Percentiles rank a stretch among this genome's conserved stretches.
Evolutionary conservation across 257 asterid species (phyloP).

Genomic region (Ligustrum vulgare): DNA sequence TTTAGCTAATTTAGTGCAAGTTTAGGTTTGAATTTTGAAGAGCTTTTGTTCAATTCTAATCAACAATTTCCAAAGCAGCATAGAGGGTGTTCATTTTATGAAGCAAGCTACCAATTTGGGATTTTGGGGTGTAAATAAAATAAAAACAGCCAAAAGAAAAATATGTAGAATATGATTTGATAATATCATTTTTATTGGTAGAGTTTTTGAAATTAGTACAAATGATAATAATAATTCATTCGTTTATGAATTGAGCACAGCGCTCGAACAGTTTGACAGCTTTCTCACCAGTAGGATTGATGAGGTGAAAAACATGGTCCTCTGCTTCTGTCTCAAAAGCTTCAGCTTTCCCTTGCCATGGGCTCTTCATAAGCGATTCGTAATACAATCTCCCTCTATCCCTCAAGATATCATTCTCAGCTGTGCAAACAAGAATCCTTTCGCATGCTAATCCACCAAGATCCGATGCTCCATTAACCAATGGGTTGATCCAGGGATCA

Average conservation of each 20-base stretch:
- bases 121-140: background rate
- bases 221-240: background rate
- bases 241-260: constrained; percentile 44
- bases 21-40: no score
- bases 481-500: constrained; percentile 73
- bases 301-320: constrained; percentile 69
- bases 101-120: no score
- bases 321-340: constrained; percentile 52
- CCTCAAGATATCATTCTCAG: constrained; percentile 62
- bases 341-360: constrained; percentile 61
- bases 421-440: constrained; percentile 53
- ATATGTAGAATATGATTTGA: background rate
- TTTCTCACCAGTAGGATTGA: constrained; percentile 44
- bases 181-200: background rate
- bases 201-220: background rate
- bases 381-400: constrained; percentile 67
- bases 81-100: no score
- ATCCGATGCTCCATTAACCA: constrained; percentile 31
- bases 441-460: constrained; percentile 41
- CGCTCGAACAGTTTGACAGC: constrained; percentile 34
- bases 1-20: no score
- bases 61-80: no score
- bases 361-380: constrained; percentile 34
- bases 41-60: no score
- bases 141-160: background rate